Evolutionary conservation across 139 green algal genomes (phyloP), one percentile per base, ranked within the genome.

Genomic region (Ettlia oleoabundans): DNA sequence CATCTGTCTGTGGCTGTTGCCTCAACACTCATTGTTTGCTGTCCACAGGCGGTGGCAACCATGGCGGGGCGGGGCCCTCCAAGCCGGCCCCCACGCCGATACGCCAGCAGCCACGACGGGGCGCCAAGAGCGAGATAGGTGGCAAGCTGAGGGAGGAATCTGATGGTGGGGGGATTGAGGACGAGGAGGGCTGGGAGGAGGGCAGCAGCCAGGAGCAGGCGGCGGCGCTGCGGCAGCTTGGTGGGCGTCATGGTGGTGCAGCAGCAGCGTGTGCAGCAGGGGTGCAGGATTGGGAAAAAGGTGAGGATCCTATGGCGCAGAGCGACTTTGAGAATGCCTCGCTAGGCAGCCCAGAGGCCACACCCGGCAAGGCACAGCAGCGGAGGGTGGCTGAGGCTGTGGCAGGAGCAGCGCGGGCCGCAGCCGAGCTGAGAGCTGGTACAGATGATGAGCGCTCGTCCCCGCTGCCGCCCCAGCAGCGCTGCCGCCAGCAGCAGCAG

Each of bases 71-170:
- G n/a, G n/a, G n/a, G n/a, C n/a, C n/a, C n/a, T n/a, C n/a, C n/a
- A 71, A 80, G 73, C 24, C 37, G 0, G 73, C 51, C 58, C 43
- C 43, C 37, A 68, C 53, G 28, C 79, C 79, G 28, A 68, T 15
- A 8, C 61, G 79, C 28, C 79, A 71, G 47, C 80, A 84, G 71
- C 80, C 80, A 9, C 80, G 80, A 6, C 80, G 80, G 0, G 69
- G 69, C 28, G 55, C 80, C 52, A 81, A 81, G 69, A 26, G 42
- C 2, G 69, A 67, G 5, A 69, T 71, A 6, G 76, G 10, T 1
- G 42, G 8, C 63, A 74, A 74, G 41, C 62, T 82, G 6, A 43
- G 32, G n/a, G 76, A 43, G 2, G 76, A 51, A 4, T 32, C 42
- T 4, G 41, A 30, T 0, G 76, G 38, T 2, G 80, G 42, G 21